Evolutionary conservation across 768 basidiomycete genomes (phyloP).

Genomic region (Krasilnikovozyma curviuscula): DNA sequence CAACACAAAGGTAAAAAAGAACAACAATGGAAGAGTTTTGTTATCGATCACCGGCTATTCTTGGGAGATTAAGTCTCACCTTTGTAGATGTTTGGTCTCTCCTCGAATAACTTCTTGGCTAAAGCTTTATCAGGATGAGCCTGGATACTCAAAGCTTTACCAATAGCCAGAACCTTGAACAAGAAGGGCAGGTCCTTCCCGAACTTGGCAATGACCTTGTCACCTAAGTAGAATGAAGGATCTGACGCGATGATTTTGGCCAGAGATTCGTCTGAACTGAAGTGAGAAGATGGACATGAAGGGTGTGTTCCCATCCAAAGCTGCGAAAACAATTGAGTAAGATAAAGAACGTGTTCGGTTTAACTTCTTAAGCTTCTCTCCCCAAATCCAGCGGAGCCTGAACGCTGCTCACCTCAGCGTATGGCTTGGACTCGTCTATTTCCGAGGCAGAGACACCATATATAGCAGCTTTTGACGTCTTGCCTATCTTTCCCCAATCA

Average conservation of each 20-base stretch:
- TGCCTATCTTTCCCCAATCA: slow-evolving; percentile 11
- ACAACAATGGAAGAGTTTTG: background rate
- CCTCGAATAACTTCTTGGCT: slow-evolving; percentile 46
- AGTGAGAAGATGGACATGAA: slow-evolving; percentile 41
- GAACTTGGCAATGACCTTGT: slow-evolving; percentile 29
- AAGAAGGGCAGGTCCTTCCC: slow-evolving; percentile 71
- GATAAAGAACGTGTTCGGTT: background rate
- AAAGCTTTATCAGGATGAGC: slow-evolving; percentile 75
- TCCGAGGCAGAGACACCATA: slow-evolving; percentile 42
- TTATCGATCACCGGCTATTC: background rate
- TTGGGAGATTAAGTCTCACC: slow-evolving; percentile 34
- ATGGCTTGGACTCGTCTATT: slow-evolving; percentile 53
- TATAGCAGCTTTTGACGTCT: slow-evolving; percentile 62
- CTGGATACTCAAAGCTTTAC: slow-evolving; percentile 77
- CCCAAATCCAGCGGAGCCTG: background rate
- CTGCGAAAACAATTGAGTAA: slow-evolving; percentile 29
- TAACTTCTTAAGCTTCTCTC: background rate
- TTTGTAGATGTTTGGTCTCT: slow-evolving; percentile 72
- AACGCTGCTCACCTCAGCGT: slow-evolving; percentile 59
- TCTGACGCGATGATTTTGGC: slow-evolving; percentile 42
- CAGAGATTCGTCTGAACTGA: slow-evolving; percentile 32
- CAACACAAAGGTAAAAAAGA: background rate
- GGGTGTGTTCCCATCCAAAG: slow-evolving; percentile 99
- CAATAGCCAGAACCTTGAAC: slow-evolving; percentile 78
- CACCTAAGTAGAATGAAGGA: slow-evolving; percentile 48